Base-by-base conservation (phyloP, 768 basidiomycete genomes). In the Hysterangium stoloniferum region DNA sequence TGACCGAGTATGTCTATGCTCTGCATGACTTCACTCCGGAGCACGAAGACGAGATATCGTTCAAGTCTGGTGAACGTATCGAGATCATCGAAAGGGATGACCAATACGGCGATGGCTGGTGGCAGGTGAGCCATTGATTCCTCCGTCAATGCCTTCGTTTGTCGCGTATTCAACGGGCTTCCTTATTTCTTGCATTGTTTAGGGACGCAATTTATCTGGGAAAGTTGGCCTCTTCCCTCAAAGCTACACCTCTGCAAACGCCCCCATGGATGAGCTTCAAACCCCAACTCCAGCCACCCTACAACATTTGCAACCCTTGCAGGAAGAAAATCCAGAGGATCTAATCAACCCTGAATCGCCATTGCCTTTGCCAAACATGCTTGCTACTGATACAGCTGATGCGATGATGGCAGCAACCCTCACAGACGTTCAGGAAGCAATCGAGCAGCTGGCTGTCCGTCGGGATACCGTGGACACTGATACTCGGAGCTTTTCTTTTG, bases 41-140 rank as follows among this genome's bases (percentile, higher is more conserved):
- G 70, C 80, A 97, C 66, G 87, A 88, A 45, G 96, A 99, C 66
- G 96, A 99, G 68, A 77, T 98, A 33, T 59, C 80, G 1, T 96
- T 98, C 63, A 73, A 69, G 36, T 82, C 82, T 4, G 94, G 94
- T 2, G 91, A 98, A 57, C 73, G 78, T 50, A 90, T 98, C 58
- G 84, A 89, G 61, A 81, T 99, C 25, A 52, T 97, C 35, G 95
- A 98, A 71, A 89, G 80, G 68, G 96, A 98, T 62, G 96, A 98
- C 57, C 67, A 79, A 52, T 98, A 88, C 63, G 79, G 79, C 17
- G 96, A 99, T 66, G 96, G 95, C 15, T 98, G 96, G 96, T 98
- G 91, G 91, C 76, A 80, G 75, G 84, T 83, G 50, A 45, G 43
- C 37, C 52, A 33, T 27, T 45, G 45, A 17, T n/a, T n/a, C n/a